These are phyloP conservation scores for Pyricularia grisea DNA, from an alignment of 2,329 filamentous ascomycete species.

Conservation along the genomic window DNA sequence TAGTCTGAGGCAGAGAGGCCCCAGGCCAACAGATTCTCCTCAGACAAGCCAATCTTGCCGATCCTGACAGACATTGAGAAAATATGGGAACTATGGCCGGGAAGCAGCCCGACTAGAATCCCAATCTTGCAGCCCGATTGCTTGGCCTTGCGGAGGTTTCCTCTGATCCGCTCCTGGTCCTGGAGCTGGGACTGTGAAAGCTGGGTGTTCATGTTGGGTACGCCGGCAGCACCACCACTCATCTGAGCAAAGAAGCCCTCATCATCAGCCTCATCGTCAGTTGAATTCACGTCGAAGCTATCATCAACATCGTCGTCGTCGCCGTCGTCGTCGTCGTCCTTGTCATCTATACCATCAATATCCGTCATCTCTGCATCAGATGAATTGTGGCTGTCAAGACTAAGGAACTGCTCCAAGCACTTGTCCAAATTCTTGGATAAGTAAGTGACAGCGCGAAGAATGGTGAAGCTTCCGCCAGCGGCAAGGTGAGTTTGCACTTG, in stretches of 20 bases:
- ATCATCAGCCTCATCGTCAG: slow-evolving; percentile 8
- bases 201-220: slow-evolving; percentile 7
- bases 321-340: slow-evolving; percentile 11
- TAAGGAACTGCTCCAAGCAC: slow-evolving; percentile 10
- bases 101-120: slow-evolving; percentile 39
- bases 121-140: slow-evolving; percentile 63
- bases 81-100: slow-evolving; percentile 29
- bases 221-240: not conserved
- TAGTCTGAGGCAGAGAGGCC: slow-evolving; percentile 57
- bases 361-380: slow-evolving; percentile 16
- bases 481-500: slow-evolving; percentile 31
- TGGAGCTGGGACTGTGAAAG: not conserved
- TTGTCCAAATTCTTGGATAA: slow-evolving; percentile 28
- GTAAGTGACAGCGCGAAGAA: slow-evolving; percentile 30
- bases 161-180: slow-evolving; percentile 26
- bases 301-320: slow-evolving; percentile 11
- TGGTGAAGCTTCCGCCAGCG: slow-evolving; percentile 30
- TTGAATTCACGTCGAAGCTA: slow-evolving; percentile 11
- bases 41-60: slow-evolving; percentile 60
- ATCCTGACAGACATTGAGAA: slow-evolving; percentile 63
- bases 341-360: slow-evolving; percentile 9
- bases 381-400: not conserved
- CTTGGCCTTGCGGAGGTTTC: slow-evolving; percentile 53
- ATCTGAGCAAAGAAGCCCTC: slow-evolving; percentile 11
- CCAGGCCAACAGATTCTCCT: slow-evolving; percentile 72